A percentile compares a stretch with the other conserved stretches of the same genome.
Evolutionary conservation across 1,284 basidiomycete species (phyloP).

Genomic region (Lentinus polychrous): DNA sequence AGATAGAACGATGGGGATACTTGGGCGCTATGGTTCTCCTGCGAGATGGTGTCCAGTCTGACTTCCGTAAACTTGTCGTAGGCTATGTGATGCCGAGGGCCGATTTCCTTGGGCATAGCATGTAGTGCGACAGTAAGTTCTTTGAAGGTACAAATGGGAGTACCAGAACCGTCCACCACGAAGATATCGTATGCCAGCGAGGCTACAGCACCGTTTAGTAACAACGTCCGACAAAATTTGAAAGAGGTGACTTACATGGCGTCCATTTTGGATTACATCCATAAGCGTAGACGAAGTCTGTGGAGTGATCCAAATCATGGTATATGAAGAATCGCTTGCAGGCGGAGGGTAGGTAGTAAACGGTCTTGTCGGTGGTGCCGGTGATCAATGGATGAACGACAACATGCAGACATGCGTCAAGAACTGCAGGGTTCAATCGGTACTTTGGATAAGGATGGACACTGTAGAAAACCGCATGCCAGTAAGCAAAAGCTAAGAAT

Average conservation of each 20-base stretch:
- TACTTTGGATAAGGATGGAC: conserved; percentile 17
- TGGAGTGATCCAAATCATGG: conserved; percentile 14
- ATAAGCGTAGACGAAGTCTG: conserved; percentile 14
- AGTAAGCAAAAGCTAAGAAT: neutral
- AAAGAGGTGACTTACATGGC: conserved; percentile 18
- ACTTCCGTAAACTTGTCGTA: neutral
- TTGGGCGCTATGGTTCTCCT: too few relatives aligned
- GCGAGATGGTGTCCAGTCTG: too few relatives aligned
- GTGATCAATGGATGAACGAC: conserved; percentile 22
- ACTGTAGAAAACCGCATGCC: neutral
- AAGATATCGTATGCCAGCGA: conserved; percentile 13
- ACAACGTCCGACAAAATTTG: neutral
- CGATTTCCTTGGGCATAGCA: conserved; percentile 9
- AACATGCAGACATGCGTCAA: conserved; percentile 30
- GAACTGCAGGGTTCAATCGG: conserved; percentile 33
- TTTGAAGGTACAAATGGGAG: conserved; percentile 12
- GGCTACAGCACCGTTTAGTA: conserved; percentile 5
- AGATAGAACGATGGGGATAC: too few relatives aligned
- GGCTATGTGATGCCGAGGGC: conserved; percentile 13
- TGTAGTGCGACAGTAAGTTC: conserved; percentile 14
- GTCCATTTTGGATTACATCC: conserved; percentile 16
- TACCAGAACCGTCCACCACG: conserved; percentile 13
- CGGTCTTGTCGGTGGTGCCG: conserved; percentile 16
- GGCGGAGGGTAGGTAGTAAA: conserved; percentile 27
- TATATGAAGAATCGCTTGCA: conserved; percentile 15